phyloP scores from a whole-genome alignment of 2,329 filamentous ascomycete species.

The Zymoseptoria passerinii region DNA sequence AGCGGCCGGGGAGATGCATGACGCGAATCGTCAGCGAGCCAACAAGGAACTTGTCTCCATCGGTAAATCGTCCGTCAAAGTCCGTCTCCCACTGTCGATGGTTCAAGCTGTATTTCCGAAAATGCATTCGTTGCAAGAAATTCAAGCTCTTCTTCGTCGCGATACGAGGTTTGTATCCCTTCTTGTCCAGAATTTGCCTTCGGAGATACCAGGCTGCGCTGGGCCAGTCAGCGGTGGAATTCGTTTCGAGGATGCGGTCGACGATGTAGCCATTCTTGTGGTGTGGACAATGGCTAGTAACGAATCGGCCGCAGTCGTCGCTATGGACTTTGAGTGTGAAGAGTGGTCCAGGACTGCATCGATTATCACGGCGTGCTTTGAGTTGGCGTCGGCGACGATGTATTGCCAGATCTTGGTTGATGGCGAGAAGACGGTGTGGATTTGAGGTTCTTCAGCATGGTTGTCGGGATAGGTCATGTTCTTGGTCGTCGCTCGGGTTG shows the following conservation, averaged over 20 bases:
- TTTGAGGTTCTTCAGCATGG: constrained; percentile 12
- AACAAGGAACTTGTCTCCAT: constrained; percentile 47
- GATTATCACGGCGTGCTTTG: constrained; percentile 47
- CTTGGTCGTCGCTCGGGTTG: not conserved
- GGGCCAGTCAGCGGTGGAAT: constrained; percentile 54
- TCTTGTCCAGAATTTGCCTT: constrained; percentile 30
- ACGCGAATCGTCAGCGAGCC: constrained; percentile 40
- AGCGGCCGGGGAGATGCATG: constrained; percentile 40
- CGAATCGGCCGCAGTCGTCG: constrained; percentile 45
- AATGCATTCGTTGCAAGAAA: constrained; percentile 46
- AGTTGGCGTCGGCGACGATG: constrained; percentile 47
- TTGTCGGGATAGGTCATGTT: not conserved
- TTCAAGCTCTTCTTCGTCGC: constrained; percentile 49
- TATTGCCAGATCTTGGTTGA: constrained; percentile 52
- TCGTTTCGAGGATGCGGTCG: constrained; percentile 52
- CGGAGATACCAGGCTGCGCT: constrained; percentile 54
- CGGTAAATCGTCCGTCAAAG: constrained; percentile 46
- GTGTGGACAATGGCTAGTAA: constrained; percentile 39
- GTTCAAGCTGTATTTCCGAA: constrained; percentile 40
- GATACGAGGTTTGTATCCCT: constrained; percentile 36
- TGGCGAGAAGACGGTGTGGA: constrained; percentile 31
- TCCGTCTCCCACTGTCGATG: constrained; percentile 36
- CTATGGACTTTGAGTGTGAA: constrained; percentile 36
- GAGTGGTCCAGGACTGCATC: constrained; percentile 55
- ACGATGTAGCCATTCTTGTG: constrained; percentile 41